These are phyloP conservation scores for Aspergillus fructus DNA, from an alignment of 2,329 filamentous ascomycete genomes.

Conservation along the genomic window DNA sequence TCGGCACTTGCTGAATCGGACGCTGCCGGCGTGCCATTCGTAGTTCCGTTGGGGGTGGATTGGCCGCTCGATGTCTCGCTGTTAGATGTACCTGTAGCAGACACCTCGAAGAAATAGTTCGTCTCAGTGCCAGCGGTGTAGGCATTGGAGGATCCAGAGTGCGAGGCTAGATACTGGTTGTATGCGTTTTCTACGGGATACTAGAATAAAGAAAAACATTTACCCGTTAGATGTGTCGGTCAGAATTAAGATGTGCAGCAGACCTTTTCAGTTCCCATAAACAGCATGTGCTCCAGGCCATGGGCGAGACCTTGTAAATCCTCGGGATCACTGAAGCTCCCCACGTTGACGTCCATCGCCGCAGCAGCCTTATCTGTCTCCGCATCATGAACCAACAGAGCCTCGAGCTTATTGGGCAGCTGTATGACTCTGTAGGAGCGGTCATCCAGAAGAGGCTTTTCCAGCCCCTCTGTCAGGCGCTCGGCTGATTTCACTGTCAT, in stretches of 20 bases:
- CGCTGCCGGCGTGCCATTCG: slow-evolving; percentile 22
- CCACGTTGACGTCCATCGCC: slow-evolving; percentile 91
- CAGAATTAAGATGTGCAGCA: slow-evolving; percentile 9
- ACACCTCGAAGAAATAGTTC: slow-evolving; percentile 97
- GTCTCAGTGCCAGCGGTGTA: slow-evolving; percentile 92
- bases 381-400: slow-evolving; percentile 85
- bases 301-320: slow-evolving; percentile 95
- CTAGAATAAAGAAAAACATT: slow-evolving; percentile 36
- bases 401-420: slow-evolving; percentile 84
- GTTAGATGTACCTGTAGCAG: slow-evolving; percentile 64
- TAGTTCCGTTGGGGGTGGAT: slow-evolving; percentile 26
- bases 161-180: slow-evolving; percentile 83
- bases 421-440: slow-evolving; percentile 83
- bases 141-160: slow-evolving; percentile 91
- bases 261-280: slow-evolving; percentile 97
- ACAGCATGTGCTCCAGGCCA: slow-evolving; percentile 91
- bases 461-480: slow-evolving; percentile 67
- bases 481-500: slow-evolving; percentile 35
- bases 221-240: neutral
- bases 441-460: slow-evolving; percentile 83
- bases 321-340: slow-evolving; percentile 87
- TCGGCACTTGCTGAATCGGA: neutral
- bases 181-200: slow-evolving; percentile 96
- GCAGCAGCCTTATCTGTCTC: slow-evolving; percentile 97
- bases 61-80: slow-evolving; percentile 28